Base-by-base conservation (phyloP, 164 flowering plant species). In the Piper longum region DNA sequence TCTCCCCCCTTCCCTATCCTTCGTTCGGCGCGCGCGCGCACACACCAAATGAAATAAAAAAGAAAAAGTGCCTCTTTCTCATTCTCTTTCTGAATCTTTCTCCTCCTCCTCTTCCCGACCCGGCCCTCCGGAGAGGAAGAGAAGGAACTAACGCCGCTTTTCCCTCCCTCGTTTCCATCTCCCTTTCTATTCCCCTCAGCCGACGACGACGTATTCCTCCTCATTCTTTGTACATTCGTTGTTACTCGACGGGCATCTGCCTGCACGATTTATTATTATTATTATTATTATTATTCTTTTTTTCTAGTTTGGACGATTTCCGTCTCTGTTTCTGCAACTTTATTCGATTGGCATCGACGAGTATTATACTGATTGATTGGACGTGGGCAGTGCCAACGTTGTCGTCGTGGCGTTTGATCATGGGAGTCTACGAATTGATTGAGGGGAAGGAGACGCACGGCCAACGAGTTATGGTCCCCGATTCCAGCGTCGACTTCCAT, bases 371-470 rank as follows among this genome's bases (percentile, higher is more conserved):
- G n/a, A n/a, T n/a, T n/a, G n/a, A n/a, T n/a, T 26, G 36, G 36
- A 26, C 36, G 36, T 26, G 36, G 36, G 36, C 36, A 26, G 36
- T 26, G 36, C 36, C 36, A 26, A 26, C 36, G 2, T 26, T 2
- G 1, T 26, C 36, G 36, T 26, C 36, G 36, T 8, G 18, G 48
- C 12, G 3, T 13, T 26, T 11, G 40, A 43, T 11, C 18, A 75
- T 75, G 76, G 71, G 75, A 41, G 42, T 44, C 59, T 78, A 78
- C 67, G 73, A 76, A 70, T 70, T 70, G 13, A 67, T 77, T 14
- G 69, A 70, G 56, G 71, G 72, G 43, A 62, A 59, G 11, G 76
- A 77, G 71, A 69, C 52, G 13, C 52, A 6, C 12, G 12, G 14
- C 52, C 52, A 48, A 12, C 14, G 52, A 48, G 67, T 61, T 43